Conservation (phyloP, 257 asterid genomes). For the Nicotiana obtusifolia region DNA sequence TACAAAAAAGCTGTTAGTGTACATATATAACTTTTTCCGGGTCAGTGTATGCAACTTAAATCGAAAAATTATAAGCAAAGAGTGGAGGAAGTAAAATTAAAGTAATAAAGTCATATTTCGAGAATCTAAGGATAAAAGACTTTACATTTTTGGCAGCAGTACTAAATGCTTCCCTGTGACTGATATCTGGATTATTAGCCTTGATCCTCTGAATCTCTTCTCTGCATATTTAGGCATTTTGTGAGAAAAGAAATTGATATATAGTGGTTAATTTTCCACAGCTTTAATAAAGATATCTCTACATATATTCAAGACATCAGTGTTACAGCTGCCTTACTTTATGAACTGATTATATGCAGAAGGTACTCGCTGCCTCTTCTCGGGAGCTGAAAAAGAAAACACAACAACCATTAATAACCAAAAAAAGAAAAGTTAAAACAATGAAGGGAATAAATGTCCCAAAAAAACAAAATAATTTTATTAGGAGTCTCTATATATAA, state of each 20-base stretch:
- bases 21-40: no score
- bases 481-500: background rate
- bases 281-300: background rate
- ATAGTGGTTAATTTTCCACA: background rate
- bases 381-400: conserved; percentile 57
- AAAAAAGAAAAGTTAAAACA: background rate
- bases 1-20: no score
- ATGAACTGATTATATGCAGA: conserved; percentile 95
- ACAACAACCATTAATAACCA: background rate
- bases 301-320: background rate
- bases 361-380: conserved; percentile 88
- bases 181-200: conserved; percentile 79
- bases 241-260: background rate
- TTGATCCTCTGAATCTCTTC: conserved; percentile 92
- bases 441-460: background rate
- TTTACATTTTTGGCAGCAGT: conserved; percentile 92
- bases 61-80: background rate
- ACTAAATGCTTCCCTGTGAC: conserved; percentile 88
- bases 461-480: no score
- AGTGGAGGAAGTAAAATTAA: background rate
- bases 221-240: conserved; percentile 25
- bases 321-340: conserved; percentile 36
- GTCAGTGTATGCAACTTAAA: no score
- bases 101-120: background rate
- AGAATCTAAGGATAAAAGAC: background rate